These are phyloP conservation scores for Trametes coccinea DNA, from an alignment of 768 basidiomycete species.

Conservation along the genomic window DNA sequence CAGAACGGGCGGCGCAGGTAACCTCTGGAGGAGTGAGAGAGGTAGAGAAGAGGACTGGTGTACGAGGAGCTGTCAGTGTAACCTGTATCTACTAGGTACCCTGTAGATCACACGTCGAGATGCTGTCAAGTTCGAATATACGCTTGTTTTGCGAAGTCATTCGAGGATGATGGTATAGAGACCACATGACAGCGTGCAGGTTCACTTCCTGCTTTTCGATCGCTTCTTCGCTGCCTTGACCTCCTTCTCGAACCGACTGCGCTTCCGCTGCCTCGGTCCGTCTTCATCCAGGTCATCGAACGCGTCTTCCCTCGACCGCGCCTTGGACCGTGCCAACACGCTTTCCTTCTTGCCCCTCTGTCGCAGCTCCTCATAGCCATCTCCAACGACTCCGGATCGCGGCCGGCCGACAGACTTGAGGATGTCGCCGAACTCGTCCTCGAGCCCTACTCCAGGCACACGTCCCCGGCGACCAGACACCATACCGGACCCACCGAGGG, in stretches of 20 bases:
- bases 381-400: conserved; percentile 43
- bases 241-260: conserved; percentile 46
- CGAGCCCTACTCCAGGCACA: conserved; percentile 66
- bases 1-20: conserved; percentile 11
- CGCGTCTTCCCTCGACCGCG: conserved; percentile 33
- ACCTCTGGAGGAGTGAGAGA: not conserved
- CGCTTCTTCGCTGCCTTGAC: conserved; percentile 38
- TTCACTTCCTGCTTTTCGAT: conserved; percentile 22
- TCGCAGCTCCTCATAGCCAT: conserved; percentile 84
- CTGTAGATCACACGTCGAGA: conserved; percentile 10
- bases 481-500: conserved; percentile 68
- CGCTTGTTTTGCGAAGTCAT: not conserved
- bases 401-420: conserved; percentile 58
- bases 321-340: conserved; percentile 60
- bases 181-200: not conserved
- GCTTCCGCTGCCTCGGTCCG: conserved; percentile 38
- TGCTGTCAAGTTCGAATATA: conserved; percentile 7
- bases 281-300: conserved; percentile 33
- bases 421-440: conserved; percentile 85
- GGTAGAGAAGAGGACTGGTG: not conserved
- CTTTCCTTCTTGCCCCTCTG: conserved; percentile 63
- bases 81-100: conserved; percentile 11
- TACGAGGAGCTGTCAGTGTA: no score
- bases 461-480: conserved; percentile 52
- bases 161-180: not conserved